phyloP scores from a whole-genome alignment of 805 yeast species.

The Kluyveromyces starmeri region DNA sequence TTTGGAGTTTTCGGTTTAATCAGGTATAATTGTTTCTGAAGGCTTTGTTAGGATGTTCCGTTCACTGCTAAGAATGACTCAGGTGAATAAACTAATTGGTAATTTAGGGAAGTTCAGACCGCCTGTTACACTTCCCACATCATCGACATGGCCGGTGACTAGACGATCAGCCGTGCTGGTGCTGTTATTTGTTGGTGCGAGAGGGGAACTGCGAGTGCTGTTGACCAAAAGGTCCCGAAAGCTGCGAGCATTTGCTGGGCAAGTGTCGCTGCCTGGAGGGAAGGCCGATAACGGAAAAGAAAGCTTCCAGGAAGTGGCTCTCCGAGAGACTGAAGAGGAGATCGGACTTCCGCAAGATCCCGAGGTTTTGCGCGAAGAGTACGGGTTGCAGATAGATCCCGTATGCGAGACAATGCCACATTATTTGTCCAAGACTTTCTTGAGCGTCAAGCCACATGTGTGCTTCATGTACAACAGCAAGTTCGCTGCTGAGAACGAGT shows the following conservation, averaged over 20 bases:
- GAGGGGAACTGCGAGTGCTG: slow-evolving; percentile 69
- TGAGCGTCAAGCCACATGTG: slow-evolving; percentile 76
- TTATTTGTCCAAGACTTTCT: slow-evolving; percentile 70
- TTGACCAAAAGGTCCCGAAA: slow-evolving; percentile 68
- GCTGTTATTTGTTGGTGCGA: slow-evolving; percentile 59
- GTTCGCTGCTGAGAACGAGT: slow-evolving; percentile 14
- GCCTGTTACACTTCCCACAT: slow-evolving; percentile 14
- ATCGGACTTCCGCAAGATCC: slow-evolving; percentile 59
- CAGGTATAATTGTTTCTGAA: too few species aligned
- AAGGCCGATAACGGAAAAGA: slow-evolving; percentile 67
- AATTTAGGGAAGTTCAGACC: slow-evolving; percentile 16
- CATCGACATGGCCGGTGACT: slow-evolving; percentile 60
- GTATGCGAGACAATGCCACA: slow-evolving; percentile 56
- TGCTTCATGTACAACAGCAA: slow-evolving; percentile 43
- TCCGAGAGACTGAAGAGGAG: slow-evolving; percentile 83
- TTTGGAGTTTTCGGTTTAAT: too few species aligned
- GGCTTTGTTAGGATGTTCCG: too few species aligned
- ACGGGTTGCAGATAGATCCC: slow-evolving; percentile 52
- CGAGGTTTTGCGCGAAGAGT: slow-evolving; percentile 32
- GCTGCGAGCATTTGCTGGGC: slow-evolving; percentile 74
- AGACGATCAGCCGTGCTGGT: slow-evolving; percentile 77
- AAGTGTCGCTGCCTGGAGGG: slow-evolving; percentile 91
- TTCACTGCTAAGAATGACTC: slow-evolving; percentile 11
- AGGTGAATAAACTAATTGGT: slow-evolving; percentile 13
- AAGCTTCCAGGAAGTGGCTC: slow-evolving; percentile 60